Conservation (phyloP, 2,329 filamentous ascomycete species). For the Trichoderma koningii region DNA sequence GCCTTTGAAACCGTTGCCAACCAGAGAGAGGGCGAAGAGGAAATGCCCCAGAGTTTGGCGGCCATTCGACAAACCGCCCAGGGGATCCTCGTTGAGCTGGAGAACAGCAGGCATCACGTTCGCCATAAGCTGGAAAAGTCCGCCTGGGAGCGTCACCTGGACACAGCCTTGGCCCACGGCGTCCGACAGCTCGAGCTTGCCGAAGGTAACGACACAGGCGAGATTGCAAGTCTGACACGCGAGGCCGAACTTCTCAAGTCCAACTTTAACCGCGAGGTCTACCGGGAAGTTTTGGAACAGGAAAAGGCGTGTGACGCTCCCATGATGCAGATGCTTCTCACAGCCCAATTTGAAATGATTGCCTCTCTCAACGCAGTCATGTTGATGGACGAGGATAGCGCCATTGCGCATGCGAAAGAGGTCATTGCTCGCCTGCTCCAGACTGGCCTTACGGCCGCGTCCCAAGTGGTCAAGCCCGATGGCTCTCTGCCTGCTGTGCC, state of each 20-base stretch:
- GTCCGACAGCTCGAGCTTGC: conserved; percentile 72
- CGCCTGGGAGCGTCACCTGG: conserved; percentile 85
- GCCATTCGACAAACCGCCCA: conserved; percentile 85
- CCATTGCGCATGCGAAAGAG: conserved; percentile 74
- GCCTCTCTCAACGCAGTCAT: conserved; percentile 80
- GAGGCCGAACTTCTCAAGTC: conserved; percentile 86
- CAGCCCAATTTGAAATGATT: conserved; percentile 90
- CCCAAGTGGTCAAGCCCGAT: conserved; percentile 89
- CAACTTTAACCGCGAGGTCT: conserved; percentile 77
- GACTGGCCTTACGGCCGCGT: conserved; percentile 70
- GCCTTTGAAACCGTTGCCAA: conserved; percentile 86
- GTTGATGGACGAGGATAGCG: conserved; percentile 79
- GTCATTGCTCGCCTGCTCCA: conserved; percentile 78
- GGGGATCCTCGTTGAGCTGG: conserved; percentile 80
- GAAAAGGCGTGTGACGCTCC: conserved; percentile 78
- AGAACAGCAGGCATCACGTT: conserved; percentile 86
- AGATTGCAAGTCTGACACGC: conserved; percentile 70
- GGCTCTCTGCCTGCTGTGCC: conserved; percentile 61
- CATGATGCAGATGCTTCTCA: conserved; percentile 79
- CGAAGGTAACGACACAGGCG: conserved; percentile 52
- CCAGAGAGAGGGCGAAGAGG: conserved; percentile 49
- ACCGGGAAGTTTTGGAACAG: conserved; percentile 76
- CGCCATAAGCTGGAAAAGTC: conserved; percentile 79
- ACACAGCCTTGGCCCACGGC: conserved; percentile 84
- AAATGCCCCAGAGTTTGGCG: conserved; percentile 67